phyloP scores from a whole-genome alignment of 148 eudicot genomes.

The Bassia scoparia region DNA sequence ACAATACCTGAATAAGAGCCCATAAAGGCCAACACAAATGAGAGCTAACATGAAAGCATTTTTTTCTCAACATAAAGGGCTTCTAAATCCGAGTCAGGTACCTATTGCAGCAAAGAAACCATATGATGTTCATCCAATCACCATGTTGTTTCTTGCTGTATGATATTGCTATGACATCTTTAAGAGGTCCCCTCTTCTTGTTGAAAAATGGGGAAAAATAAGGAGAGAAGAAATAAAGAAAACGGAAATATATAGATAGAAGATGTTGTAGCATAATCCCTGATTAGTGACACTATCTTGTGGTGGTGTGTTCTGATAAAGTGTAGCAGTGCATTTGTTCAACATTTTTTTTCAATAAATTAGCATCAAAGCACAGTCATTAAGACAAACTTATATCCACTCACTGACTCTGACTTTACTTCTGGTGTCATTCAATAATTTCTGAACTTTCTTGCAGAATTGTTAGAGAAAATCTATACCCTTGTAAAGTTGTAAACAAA shows the following conservation, averaged over 20 bases:
- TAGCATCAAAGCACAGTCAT: background rate
- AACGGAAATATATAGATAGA: background rate
- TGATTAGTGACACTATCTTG: background rate
- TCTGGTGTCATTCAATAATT: background rate
- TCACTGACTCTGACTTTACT: background rate
- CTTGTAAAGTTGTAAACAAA: too few species aligned
- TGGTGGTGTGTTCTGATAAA: background rate
- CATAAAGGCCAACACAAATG: constrained; percentile 96
- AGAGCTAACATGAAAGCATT: constrained; percentile 76
- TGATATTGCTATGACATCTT: background rate
- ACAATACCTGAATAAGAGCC: constrained; percentile 93
- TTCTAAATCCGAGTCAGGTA: constrained; percentile 59
- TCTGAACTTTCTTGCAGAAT: background rate
- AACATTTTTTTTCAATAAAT: background rate
- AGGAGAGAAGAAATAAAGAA: background rate
- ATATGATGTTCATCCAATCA: background rate
- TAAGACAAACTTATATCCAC: too few species aligned
- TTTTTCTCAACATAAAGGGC: constrained; percentile 79
- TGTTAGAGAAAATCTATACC: background rate
- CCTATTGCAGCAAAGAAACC: constrained; percentile 41
- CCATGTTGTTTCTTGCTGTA: background rate
- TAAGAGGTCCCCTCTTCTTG: background rate
- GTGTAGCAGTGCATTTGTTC: background rate
- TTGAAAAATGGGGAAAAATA: background rate
- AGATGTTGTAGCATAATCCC: background rate